Base-by-base conservation (phyloP, 2,329 filamentous ascomycete genomes). In the Blumeriella jaapii region DNA sequence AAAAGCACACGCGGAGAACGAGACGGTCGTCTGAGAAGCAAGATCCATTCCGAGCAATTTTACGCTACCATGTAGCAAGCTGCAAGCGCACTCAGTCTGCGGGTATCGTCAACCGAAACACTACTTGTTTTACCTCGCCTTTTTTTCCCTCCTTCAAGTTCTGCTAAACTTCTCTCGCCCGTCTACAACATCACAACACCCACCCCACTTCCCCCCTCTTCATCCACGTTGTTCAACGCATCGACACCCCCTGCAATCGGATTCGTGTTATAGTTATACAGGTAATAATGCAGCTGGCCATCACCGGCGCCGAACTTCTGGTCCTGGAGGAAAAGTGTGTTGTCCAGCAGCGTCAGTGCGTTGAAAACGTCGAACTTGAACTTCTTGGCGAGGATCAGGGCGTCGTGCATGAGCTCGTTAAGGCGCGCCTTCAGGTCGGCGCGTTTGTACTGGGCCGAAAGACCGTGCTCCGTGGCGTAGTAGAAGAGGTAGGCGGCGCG, bases 401-500 rank as follows among this genome's bases (percentile, higher is more conserved):
- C 82, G 57, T 98, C 91, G 49, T 80, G 75, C 40, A 93, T 71
- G 44, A 98, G 67, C 28, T 68, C 62, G 57, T 93, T 87, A 44
- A 98, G 69, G 16, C 89, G 77, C n/a, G 68, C 63, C 62, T 87
- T 87, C 48, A 93, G 68, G 18, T 74, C 73, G 11, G 59, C 36
- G 48, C 64, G 68, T 50, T 74, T 62, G 6, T 64, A 53, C 4
- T 73, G 65, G 27, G 65, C 59, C 2, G 61, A 55, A 45, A 95
- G 81, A 8, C 78, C 89, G 4, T 72, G 65, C 52, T 94, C 85
- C 5, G 81, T 82, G 38, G 83, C 91, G 57, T 98, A 98, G 68
- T 98, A 98, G 65, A 89, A 98, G 36, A 96, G 72, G 61, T 98
- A 98, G 18, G 91, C 91, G 3, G 89, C 91, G 47, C 79, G 81